Conservation (phyloP, 1,139 yeast genomes). For the Pichia sp. region DNA sequence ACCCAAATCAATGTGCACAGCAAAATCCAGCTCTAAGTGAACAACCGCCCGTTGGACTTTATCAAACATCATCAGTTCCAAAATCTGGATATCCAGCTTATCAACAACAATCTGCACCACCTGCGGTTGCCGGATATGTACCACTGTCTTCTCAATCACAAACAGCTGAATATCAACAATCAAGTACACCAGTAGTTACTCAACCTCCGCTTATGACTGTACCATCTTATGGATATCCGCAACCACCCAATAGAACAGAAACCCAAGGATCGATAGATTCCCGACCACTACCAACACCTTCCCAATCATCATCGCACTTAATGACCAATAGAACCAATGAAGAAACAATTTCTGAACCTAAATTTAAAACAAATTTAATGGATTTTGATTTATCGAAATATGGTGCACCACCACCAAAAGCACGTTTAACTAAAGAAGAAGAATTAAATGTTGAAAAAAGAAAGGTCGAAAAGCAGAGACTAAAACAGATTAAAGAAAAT, state of each 20-base stretch:
- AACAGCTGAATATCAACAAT: neutral
- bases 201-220: neutral
- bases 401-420: slow-evolving; percentile 33
- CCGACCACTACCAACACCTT: neutral
- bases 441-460: slow-evolving; percentile 19
- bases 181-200: neutral
- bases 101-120: slow-evolving; percentile 1
- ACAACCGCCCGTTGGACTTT: too few species aligned
- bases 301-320: neutral
- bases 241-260: neutral
- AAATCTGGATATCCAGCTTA: neutral
- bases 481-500: slow-evolving; percentile 24
- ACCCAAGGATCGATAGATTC: neutral
- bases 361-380: slow-evolving; percentile 26
- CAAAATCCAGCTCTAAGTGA: too few species aligned
- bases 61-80: neutral
- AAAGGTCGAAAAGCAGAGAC: slow-evolving; percentile 20
- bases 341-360: slow-evolving; percentile 24
- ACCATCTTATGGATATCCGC: neutral
- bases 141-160: neutral
- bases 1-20: too few species aligned
- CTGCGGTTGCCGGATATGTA: neutral
- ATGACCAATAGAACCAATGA: slow-evolving; percentile 4
- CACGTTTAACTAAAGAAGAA: slow-evolving; percentile 23
- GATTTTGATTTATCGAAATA: slow-evolving; percentile 29